Base-by-base conservation (phyloP, 306 rosid species). In the Prunus armeniaca region DNA sequence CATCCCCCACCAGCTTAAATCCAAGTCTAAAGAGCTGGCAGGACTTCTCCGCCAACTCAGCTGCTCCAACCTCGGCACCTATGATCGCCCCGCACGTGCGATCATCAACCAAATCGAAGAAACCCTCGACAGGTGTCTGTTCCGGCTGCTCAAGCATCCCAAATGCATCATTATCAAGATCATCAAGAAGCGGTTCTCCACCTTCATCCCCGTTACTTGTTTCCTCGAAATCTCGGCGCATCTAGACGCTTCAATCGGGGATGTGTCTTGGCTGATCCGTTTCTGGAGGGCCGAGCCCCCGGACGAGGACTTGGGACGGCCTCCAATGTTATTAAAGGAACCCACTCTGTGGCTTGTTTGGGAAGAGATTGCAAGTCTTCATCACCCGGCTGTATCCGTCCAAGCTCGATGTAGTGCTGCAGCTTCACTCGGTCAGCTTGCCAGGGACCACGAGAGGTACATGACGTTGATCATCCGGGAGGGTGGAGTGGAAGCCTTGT, bases 401-500 rank as follows among this genome's bases (percentile, higher is more conserved):
- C 56, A 13, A 5, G 19, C 18, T 51, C 56, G n/a, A 5, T 17
- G 7, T 15, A 7, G 18, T 51, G 56, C 56, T 14, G 56, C n/a
- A 3, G 2, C 6, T 15, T 12, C 54, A 13, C 17, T 50, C 19
- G 17, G 14, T 17, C 6, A 17, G 17, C 5, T 49, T 49, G 54
- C 55, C 15, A 15, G 55, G 18, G 17, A 50, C 55, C 14, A 91
- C 82, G 80, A 87, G n/a, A 82, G 90, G 3, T 80, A 89, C 71
- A 91, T 87, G 32, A 89, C 6, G 41, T 34, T 84, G 45, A 91
- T 91, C n/a, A 86, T 89, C 2, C 92, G 84, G 69, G 94, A 91
- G 60, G 92, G 94, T 10, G 97, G 97, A 2, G 82, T 91, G 20
- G 86, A 80, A 0, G 87, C 92, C 5, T 70, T 91, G 64, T 47